Evolutionary conservation across 2,329 filamentous ascomycete genomes (phyloP).

Genomic region (Bipolaris oryzae): DNA sequence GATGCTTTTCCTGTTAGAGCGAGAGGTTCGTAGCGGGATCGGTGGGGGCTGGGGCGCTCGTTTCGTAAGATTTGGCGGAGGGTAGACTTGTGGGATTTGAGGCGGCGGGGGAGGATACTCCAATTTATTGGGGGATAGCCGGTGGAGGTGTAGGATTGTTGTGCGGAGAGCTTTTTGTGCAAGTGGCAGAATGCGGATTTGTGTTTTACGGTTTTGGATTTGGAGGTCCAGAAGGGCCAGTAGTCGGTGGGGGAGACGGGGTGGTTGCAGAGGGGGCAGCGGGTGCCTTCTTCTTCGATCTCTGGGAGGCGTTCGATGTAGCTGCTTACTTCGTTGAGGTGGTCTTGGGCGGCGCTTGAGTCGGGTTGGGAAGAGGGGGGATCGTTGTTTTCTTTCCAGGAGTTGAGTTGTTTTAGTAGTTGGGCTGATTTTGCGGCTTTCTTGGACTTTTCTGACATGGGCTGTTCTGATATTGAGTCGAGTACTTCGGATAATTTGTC

Average conservation of each 20-base stretch:
- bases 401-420: constrained; percentile 24
- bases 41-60: constrained; percentile 18
- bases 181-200: constrained; percentile 54
- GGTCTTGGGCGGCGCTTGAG: constrained; percentile 25
- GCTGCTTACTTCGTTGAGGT: constrained; percentile 22
- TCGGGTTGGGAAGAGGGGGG: constrained; percentile 23
- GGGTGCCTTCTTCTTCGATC: constrained; percentile 25
- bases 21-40: constrained; percentile 29
- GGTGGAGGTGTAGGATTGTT: constrained; percentile 55
- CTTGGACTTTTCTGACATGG: not conserved
- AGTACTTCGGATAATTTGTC: constrained; percentile 8
- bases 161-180: constrained; percentile 42
- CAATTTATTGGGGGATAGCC: constrained; percentile 77
- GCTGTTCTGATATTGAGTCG: not conserved
- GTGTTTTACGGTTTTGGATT: constrained; percentile 53
- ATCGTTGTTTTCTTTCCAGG: constrained; percentile 20
- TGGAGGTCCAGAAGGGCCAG: constrained; percentile 48
- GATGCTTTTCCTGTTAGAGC: constrained; percentile 36
- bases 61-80: constrained; percentile 67
- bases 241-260: constrained; percentile 63
- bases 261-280: constrained; percentile 71
- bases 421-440: constrained; percentile 14
- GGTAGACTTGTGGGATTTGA: constrained; percentile 53
- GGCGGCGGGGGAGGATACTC: constrained; percentile 62
- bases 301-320: constrained; percentile 26